Percentiles rank a stretch among this genome's conserved stretches.
Evolutionary conservation across 768 basidiomycete genomes (phyloP).

Genomic region (Boletus rubropictus): DNA sequence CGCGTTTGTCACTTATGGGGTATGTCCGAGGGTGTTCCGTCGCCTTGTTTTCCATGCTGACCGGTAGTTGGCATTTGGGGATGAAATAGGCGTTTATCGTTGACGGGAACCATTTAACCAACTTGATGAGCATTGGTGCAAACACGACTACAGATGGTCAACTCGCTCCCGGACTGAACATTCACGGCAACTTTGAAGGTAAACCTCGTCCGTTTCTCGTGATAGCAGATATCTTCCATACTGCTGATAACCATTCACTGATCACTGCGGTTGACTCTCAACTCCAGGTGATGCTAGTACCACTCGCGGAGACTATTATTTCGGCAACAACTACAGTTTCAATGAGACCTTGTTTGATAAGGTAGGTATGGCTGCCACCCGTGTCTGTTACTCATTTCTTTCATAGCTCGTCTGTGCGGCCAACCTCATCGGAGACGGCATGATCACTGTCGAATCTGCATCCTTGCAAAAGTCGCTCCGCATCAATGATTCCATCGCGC

Average conservation of each 20-base stretch:
- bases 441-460: slow-evolving; percentile 20
- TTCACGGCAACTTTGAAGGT: slow-evolving; percentile 24
- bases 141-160: slow-evolving; percentile 12
- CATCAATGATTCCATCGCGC: slow-evolving; percentile 26
- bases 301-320: slow-evolving; percentile 22
- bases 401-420: slow-evolving; percentile 15
- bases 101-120: slow-evolving; percentile 26
- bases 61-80: not conserved
- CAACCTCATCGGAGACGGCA: slow-evolving; percentile 15
- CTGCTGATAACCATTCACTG: not conserved
- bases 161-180: slow-evolving; percentile 17
- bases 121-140: slow-evolving; percentile 25
- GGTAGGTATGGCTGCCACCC: not conserved
- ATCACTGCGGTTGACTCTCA: not conserved
- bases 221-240: not conserved
- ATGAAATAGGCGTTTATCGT: slow-evolving; percentile 19
- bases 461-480: slow-evolving; percentile 17
- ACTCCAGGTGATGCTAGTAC: slow-evolving; percentile 22
- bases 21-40: not conserved
- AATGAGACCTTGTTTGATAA: slow-evolving; percentile 24
- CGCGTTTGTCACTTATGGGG: slow-evolving; percentile 18
- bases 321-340: slow-evolving; percentile 22
- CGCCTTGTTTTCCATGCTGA: not conserved
- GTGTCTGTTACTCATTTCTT: not conserved
- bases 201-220: not conserved